Evolutionary conservation across 805 yeast genomes (phyloP), one percentile per base, ranked within the genome.

Genomic region (Kluyveromyces dobzhanskii): DNA sequence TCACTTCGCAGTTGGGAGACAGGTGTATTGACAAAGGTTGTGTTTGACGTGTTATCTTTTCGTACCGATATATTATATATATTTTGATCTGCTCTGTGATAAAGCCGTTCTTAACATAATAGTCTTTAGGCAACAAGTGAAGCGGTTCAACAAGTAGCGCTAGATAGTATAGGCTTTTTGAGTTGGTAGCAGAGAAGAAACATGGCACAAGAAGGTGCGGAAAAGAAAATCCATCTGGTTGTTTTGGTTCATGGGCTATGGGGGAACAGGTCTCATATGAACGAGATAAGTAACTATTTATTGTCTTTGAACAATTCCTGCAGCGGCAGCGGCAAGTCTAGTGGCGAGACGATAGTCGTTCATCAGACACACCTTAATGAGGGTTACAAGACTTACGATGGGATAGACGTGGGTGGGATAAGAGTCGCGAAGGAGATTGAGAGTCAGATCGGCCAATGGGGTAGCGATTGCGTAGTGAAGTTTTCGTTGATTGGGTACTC

Each of bases 401-500:
- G 95, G 2, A 76, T 85, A 17, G 94, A 85, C 47, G 76, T 85
- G 19, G 85, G 92, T 53, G 95, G 94, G 1, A 67, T 76, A 36
- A 65, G 94, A 17, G 80, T 84, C 6, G 77, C 82, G 1, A 71
- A 71, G 38, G 95, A 86, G 58, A 77, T 86, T 35, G 56, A 64
- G 14, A 47, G 44, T 1, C 67, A 67, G 49, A 61, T 75, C 14
- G 46, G 49, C 25, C 28, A 17, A 24, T 18, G 45, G 44, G 46
- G 57, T 39, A 18, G 30, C 7, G 19, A 26, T 35, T 44, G 9
- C 6, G 85, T 85, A 9, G 65, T 68, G n/a, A 73, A 77, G 48
- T 67, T 87, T 41, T 81, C 94, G 25, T 64, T 87, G 19, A 71
- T 81, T 3, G 95, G 95, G 1, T 87, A 85, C 57, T 83, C 94